Base-by-base conservation (phyloP, 1,284 basidiomycete species). In the Puccinia triticina region DNA sequence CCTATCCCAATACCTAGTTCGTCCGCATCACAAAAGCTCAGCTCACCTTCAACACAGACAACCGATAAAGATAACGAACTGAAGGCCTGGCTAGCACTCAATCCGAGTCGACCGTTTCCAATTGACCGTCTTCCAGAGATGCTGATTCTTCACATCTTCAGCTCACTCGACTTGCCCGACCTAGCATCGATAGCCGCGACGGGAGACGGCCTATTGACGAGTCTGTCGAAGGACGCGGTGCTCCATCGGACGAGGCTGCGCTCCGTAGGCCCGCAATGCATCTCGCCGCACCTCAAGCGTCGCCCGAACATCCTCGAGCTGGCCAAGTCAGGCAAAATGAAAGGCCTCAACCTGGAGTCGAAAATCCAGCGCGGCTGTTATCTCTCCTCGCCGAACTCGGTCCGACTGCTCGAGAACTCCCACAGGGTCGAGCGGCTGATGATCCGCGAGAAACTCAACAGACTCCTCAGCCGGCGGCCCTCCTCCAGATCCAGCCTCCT, bases 81-180 rank as follows among this genome's bases (percentile, higher is more conserved):
- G 12, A 75, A 75, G 14, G 73, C 73, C n/a, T 75, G 73, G 73
- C 73, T 75, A 11, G 73, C 73, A 40, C 37, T 57, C 50, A 75
- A 75, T 59, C 73, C 73, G 11, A 53, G 50, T 37, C 50, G 53
- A 57, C 75, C 75, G 2, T 77, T 77, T 43, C 59, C 55, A 7
- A 61, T 77, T 21, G 34, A 40, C 32, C 53, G 59, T 40, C 48
- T 77, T 46, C 75, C 75, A 29, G 10, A 26, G 18, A 23, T 18
- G 0, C 32, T 77, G 55, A 77, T 77, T n/a, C 75, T 77, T n/a
- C 37, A 40, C 21, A 77, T 77, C 59, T 77, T 77, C 32, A 61
- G 34, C 29, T 64, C 23, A 11, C 61, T 77, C 12, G 75, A 77
- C 14, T 21, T 77, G 43, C 75, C 59, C 32, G 75, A 77, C 48